A percentile compares a stretch with the other conserved stretches of the same genome.
Evolutionary conservation across 1,139 yeast genomes (phyloP).

Genomic region (Nadsonia starkeyi-henricii): DNA sequence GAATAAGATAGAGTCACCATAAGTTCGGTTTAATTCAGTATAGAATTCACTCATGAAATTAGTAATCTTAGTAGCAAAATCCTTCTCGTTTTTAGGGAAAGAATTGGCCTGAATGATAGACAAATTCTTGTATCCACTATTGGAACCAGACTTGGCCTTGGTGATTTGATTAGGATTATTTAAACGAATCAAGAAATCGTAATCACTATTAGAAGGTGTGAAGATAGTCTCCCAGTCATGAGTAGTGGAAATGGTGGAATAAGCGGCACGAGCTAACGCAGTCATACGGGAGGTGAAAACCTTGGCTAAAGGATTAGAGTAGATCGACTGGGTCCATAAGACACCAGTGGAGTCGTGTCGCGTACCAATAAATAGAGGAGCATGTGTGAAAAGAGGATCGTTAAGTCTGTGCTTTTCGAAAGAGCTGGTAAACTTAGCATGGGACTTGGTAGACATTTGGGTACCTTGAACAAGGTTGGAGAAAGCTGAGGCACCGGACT

Average conservation of each 20-base stretch:
- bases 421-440: slow-evolving; percentile 47
- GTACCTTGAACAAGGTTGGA: slow-evolving; percentile 32
- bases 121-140: slow-evolving; percentile 8
- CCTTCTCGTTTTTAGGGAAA: slow-evolving; percentile 14
- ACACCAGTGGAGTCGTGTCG: slow-evolving; percentile 74
- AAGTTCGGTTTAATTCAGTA: slow-evolving; percentile 14
- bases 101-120: slow-evolving; percentile 5
- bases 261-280: slow-evolving; percentile 69
- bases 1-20: slow-evolving; percentile 5
- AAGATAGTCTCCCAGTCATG: slow-evolving; percentile 37
- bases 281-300: slow-evolving; percentile 76
- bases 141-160: slow-evolving; percentile 1
- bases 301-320: slow-evolving; percentile 36
- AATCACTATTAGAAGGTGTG: slow-evolving; percentile 72
- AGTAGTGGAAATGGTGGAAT: slow-evolving; percentile 32
- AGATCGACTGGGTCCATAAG: slow-evolving; percentile 59
- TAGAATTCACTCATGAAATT: slow-evolving; percentile 19
- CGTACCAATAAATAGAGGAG: slow-evolving; percentile 73
- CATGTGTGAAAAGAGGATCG: slow-evolving; percentile 70
- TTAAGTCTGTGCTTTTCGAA: slow-evolving; percentile 52
- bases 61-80: slow-evolving; percentile 15
- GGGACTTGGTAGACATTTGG: slow-evolving; percentile 44
- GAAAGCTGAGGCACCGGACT: slow-evolving; percentile 17
- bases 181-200: slow-evolving; percentile 59
- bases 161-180: slow-evolving; percentile 29